phyloP scores from a whole-genome alignment of 2,329 filamentous ascomycete genomes.

The Sporothrix phasma region DNA sequence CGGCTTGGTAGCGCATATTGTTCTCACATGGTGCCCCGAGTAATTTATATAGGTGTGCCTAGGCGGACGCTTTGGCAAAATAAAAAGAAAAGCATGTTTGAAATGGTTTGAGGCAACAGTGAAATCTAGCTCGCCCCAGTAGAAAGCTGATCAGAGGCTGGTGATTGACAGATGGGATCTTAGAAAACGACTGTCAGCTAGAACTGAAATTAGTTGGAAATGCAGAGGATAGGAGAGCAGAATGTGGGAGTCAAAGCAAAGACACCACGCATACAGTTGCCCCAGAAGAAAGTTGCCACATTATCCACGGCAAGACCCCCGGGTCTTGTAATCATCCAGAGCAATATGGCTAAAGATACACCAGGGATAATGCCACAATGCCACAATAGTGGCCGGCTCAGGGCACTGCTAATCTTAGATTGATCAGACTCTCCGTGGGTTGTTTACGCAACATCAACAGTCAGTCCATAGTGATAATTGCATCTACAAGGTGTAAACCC shows the following conservation, averaged over 20 bases:
- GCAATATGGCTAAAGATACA: neutral
- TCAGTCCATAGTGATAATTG: too few species aligned
- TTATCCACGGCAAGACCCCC: neutral
- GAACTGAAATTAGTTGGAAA: too few species aligned
- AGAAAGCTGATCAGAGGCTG: neutral
- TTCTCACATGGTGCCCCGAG: neutral
- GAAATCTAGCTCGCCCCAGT: too few species aligned
- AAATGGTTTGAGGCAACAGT: too few species aligned
- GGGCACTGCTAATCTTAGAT: too few species aligned
- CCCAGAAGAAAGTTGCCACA: neutral
- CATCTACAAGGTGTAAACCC: too few species aligned
- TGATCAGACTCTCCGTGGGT: too few species aligned
- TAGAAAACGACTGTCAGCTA: too few species aligned
- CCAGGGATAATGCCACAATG: neutral
- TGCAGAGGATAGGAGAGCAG: neutral
- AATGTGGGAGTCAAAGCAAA: neutral
- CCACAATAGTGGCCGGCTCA: too few species aligned
- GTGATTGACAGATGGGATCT: neutral
- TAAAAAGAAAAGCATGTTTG: neutral
- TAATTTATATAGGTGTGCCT: neutral
- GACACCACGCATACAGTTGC: neutral
- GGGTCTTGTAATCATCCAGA: neutral
- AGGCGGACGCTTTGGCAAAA: too few species aligned
- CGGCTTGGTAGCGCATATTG: neutral
- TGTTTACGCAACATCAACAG: too few species aligned